Percentiles rank a stretch among this genome's conserved stretches.
Evolutionary conservation across 164 flowering plant genomes (phyloP).

Genomic region (Tetracentron sinense): DNA sequence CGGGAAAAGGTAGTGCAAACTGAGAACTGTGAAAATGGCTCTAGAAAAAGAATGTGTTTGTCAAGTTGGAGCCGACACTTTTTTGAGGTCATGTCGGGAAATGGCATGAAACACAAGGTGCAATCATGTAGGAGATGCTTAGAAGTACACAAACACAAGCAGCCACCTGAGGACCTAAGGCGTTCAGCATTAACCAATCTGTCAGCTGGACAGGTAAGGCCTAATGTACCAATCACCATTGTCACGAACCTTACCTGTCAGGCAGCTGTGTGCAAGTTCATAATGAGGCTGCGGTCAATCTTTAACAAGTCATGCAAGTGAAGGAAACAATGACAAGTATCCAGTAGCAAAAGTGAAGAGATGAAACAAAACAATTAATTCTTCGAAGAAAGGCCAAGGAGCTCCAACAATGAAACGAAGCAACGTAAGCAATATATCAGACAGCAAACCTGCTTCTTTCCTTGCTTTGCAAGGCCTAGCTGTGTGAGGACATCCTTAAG

Average conservation of each 20-base stretch:
- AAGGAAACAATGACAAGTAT: background rate
- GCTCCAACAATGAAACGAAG: background rate
- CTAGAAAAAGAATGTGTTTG: too few species aligned
- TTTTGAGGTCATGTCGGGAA: too few species aligned
- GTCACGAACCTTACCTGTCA: too few species aligned
- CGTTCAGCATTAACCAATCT: too few species aligned
- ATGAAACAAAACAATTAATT: background rate
- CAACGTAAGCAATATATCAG: background rate
- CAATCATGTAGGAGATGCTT: too few species aligned
- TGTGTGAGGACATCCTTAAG: conserved; percentile 35
- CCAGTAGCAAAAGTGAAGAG: background rate
- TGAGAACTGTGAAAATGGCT: too few species aligned
- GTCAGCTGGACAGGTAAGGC: too few species aligned
- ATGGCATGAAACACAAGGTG: too few species aligned
- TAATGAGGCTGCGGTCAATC: background rate
- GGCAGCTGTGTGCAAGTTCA: background rate
- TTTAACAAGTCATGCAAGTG: background rate
- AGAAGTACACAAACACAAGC: too few species aligned
- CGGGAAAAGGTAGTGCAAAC: too few species aligned
- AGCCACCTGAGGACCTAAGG: too few species aligned
- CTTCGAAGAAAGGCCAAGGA: background rate
- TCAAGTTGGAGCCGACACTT: too few species aligned
- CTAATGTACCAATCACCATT: background rate
- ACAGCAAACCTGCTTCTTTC: conserved; percentile 72
- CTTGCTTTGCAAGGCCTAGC: conserved; percentile 79